Conservation (phyloP, 1,284 basidiomycete species). For the Neolentinus lepideus region DNA sequence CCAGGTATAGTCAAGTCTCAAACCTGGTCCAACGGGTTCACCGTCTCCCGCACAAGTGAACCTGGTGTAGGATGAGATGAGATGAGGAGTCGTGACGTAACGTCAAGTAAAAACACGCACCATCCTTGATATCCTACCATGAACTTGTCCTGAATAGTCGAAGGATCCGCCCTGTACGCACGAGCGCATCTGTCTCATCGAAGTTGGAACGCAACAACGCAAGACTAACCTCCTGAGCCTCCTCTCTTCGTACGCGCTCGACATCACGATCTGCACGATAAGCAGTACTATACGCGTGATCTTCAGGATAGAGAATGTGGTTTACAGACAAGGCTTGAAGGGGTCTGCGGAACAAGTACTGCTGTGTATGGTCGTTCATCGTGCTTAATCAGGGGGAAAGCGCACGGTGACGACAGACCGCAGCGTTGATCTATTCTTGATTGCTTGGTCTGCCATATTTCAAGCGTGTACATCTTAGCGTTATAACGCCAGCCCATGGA, state of each 20-base stretch:
- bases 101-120: slow-evolving; percentile 31
- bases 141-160: slow-evolving; percentile 66
- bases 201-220: neutral
- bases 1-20: slow-evolving; percentile 4
- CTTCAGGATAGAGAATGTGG: neutral
- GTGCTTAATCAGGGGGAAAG: neutral
- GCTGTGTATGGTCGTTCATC: neutral
- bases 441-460: neutral
- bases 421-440: slow-evolving; percentile 1
- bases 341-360: neutral
- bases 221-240: slow-evolving; percentile 3
- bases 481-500: slow-evolving; percentile 24
- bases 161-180: slow-evolving; percentile 34
- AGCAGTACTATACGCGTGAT: neutral
- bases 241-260: neutral
- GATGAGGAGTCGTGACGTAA: neutral
- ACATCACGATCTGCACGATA: neutral
- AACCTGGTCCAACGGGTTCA: slow-evolving; percentile 51
- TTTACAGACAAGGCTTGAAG: neutral
- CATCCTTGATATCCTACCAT: slow-evolving; percentile 81
- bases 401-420: neutral
- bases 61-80: slow-evolving; percentile 27
- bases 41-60: slow-evolving; percentile 68
- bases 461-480: too few species aligned
- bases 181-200: neutral